A percentile compares a stretch with the other conserved stretches of the same genome.
phyloP scores from a whole-genome alignment of 139 green algal species.

The Deuterostichococcus epilithicus region DNA sequence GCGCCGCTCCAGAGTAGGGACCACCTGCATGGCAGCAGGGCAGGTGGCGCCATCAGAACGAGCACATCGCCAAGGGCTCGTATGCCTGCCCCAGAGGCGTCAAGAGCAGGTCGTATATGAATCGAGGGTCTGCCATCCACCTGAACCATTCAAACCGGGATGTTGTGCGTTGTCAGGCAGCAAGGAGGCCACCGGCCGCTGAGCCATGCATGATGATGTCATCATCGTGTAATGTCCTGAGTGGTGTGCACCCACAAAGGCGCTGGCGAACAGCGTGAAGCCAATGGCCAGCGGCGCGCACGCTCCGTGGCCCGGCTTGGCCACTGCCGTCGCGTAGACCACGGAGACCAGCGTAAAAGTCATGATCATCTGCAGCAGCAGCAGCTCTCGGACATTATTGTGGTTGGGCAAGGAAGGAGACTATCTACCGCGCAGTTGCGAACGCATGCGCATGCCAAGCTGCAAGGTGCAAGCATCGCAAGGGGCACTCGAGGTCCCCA shows the following conservation, averaged over 20 bases:
- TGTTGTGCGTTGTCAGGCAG: background rate
- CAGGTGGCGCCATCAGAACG: background rate
- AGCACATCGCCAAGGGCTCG: background rate
- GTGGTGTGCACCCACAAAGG: slow-evolving; percentile 57
- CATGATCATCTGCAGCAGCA: slow-evolving; percentile 19
- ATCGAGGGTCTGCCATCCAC: background rate
- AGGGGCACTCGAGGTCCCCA: no score
- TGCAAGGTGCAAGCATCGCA: background rate
- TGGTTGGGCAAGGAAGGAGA: no score
- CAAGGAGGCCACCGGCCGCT: background rate
- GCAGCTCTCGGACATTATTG: no score
- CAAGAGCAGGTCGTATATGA: background rate
- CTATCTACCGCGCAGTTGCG: no score
- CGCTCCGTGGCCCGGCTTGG: slow-evolving; percentile 59
- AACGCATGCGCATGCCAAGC: no score
- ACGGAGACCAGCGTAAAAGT: slow-evolving; percentile 46
- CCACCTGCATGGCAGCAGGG: slow-evolving; percentile 39
- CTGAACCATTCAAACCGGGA: background rate
- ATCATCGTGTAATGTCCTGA: background rate
- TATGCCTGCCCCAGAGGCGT: background rate
- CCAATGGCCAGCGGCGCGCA: slow-evolving; percentile 57
- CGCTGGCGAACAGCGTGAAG: slow-evolving; percentile 67
- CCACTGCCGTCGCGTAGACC: slow-evolving; percentile 42
- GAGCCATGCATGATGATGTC: slow-evolving; percentile 10
- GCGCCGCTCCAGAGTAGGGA: slow-evolving; percentile 62